Evolutionary conservation across 208 protist genomes (phyloP).

Genomic region (Trypanosoma caninum): DNA sequence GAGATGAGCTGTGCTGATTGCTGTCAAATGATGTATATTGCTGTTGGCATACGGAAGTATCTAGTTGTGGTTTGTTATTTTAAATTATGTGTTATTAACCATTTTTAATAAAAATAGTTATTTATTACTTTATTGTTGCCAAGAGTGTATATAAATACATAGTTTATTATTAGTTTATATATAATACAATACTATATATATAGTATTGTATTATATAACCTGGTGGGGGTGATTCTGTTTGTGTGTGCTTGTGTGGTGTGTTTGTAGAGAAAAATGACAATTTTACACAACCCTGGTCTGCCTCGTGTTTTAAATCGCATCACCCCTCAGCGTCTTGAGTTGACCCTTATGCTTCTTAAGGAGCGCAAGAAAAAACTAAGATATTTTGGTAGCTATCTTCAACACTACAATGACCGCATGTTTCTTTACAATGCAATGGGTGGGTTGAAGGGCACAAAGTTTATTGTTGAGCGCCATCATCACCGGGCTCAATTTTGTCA

Average conservation of each 20-base stretch:
- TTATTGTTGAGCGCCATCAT: constrained; percentile 69
- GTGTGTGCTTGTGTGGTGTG: not conserved
- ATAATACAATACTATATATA: too few relatives aligned
- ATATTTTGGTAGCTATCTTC: constrained; percentile 66
- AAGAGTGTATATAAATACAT: too few relatives aligned
- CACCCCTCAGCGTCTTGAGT: constrained; percentile 61
- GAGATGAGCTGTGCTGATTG: too few relatives aligned
- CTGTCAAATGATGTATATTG: too few relatives aligned
- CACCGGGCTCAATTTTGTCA: constrained; percentile 63
- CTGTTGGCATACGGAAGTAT: too few relatives aligned
- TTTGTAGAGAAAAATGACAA: constrained; percentile 17
- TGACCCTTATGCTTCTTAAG: constrained; percentile 49
- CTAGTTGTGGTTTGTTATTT: too few relatives aligned
- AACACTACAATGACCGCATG: constrained; percentile 68
- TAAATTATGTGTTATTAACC: too few relatives aligned
- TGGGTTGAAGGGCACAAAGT: constrained; percentile 38
- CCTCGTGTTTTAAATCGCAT: constrained; percentile 67
- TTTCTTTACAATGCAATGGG: constrained; percentile 52
- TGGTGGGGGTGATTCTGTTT: too few relatives aligned
- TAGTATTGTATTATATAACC: constrained; percentile 22
- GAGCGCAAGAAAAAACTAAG: constrained; percentile 74
- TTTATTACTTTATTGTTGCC: too few relatives aligned
- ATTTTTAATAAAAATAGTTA: too few relatives aligned
- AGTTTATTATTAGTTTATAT: too few relatives aligned
- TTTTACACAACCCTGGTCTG: constrained; percentile 47